Evolutionary conservation across 345 rosid genomes (phyloP).

Genomic region (Eucalyptus erythrocorys): DNA sequence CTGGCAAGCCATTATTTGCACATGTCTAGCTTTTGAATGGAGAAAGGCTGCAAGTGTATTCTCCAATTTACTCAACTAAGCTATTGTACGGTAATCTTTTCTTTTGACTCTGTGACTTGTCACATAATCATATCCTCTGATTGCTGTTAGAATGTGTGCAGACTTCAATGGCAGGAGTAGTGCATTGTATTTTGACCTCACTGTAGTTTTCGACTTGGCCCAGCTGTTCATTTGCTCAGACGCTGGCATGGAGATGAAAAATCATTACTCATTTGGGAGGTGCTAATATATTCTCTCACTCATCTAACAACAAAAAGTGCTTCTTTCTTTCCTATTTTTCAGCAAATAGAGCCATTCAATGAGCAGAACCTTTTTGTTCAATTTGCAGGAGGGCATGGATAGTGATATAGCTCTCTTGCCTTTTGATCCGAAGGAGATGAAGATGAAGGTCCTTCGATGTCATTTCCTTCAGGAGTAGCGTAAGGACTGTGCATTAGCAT

Average conservation of each 20-base stretch:
- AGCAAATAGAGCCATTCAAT: background rate
- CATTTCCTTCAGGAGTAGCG: conserved; percentile 73
- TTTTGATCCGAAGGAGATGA: conserved; percentile 64
- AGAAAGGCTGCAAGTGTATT: conserved; percentile 53
- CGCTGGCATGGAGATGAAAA: conserved; percentile 65
- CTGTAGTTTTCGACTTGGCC: conserved; percentile 81
- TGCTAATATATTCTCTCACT: conserved; percentile 18
- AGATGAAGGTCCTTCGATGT: conserved; percentile 83
- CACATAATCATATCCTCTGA: background rate
- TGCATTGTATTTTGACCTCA: conserved; percentile 71
- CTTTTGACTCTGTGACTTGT: background rate
- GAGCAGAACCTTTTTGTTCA: background rate
- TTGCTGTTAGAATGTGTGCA: conserved; percentile 17
- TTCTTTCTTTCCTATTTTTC: background rate
- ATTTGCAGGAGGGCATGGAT: conserved; percentile 48
- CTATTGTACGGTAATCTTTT: conserved; percentile 39
- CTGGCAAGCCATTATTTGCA: conserved; percentile 66
- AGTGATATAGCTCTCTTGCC: conserved; percentile 62
- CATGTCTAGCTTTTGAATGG: conserved; percentile 46
- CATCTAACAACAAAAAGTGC: conserved; percentile 81
- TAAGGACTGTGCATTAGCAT: conserved; percentile 6
- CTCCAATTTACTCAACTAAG: conserved; percentile 62
- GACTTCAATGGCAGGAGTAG: conserved; percentile 76
- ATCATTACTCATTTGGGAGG: conserved; percentile 78
- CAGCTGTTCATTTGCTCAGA: conserved; percentile 62